Evolutionary conservation across 139 green algal species (phyloP), one percentile per base, ranked within the genome.

Genomic region (Edaphochlamys debaryana): DNA sequence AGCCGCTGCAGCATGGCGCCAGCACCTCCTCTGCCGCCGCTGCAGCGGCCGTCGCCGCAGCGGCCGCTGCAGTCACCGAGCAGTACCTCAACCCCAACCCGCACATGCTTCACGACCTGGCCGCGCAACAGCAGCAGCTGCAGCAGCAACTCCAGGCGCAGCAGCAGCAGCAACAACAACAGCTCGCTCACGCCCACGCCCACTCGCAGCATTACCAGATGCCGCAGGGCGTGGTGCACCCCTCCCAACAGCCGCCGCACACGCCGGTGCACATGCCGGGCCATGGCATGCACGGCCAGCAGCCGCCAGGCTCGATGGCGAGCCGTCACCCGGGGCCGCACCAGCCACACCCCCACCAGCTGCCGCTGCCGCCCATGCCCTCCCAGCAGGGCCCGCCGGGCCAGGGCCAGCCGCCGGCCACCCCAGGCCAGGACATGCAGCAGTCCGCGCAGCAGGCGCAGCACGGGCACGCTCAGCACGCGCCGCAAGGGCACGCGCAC

Each of bases 151-250:
- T n/a, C 11, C 63, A 69, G 36, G 15, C 32, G 45, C 70, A 78
- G 15, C 45, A 66, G 48, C 70, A 78, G 7, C 70, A 78, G 50
- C 70, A 78, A 20, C 70, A 66, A 32, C 48, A 67, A 2, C 67
- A 29, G 19, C 36, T 20, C 15, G n/a, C 62, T 13, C 22, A 25
- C 32, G 62, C 56, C 19, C 23, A 40, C 45, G 45, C 23, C 11
- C 62, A 68, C 66, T 20, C 11, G 17, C 66, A 48, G 22, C 72
- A 79, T 9, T 54, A 79, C 36, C 71, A 67, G 5, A 50, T 48
- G 0, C 50, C 23, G 34, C 37, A 34, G 29, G 45, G 63, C 45
- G 13, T 54, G 45, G 45, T 54, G 45, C 11, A 9, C 45, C 9
- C 45, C 45, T 54, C 45, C 17, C 72, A 79, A 5, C 71, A 79